Base-by-base conservation (phyloP, 306 rosid genomes). In the Ormosia emarginata region DNA sequence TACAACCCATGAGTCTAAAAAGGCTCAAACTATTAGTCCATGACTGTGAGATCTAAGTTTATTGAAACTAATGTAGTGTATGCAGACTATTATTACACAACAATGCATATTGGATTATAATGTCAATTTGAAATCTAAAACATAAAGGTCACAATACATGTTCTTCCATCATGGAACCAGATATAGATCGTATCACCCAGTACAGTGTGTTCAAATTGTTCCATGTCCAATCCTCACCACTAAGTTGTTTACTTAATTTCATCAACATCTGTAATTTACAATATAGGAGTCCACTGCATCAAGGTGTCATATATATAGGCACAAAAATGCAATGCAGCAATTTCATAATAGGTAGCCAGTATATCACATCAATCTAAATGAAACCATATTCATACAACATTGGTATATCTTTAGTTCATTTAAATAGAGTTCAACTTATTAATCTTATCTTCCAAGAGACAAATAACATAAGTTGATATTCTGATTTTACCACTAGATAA, bases 171-270 rank as follows among this genome's bases (percentile, higher is more conserved):
- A 95, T 95, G 73, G 99, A 95, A 79, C 99, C 99, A 79, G 99
- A 95, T 85, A 95, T 95, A 34, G 98, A 95, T 49, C 99, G 98
- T 72, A 95, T 95, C 59, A 98, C 99, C 99, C 99, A 95, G 83
- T 98, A 95, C 33, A 95, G 82, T 5, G 99, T 95, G 86, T 95
- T 95, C 79, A 95, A 87, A 88, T 93, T 95, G 89, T 93, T 95
- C 99, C 99, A 95, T 63, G 95, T 88, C 99, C 99, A 95, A 85
- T 95, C 98, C 88, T 95, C 99, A 5, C 99, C 99, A 81, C 90
- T 95, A 37, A 95, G 89, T 66, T 95, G 99, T 71, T 91, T 93
- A 83, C 93, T 95, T 71, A 95, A 85, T 74, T 95, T 95, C 93
- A 75, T 95, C 79, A 95, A 87, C 99, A 95, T 95, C 99, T 95